Percentiles rank a stretch among this genome's conserved stretches.
Conservation (phyloP, 768 basidiomycete genomes). For the Russula brevipes region DNA sequence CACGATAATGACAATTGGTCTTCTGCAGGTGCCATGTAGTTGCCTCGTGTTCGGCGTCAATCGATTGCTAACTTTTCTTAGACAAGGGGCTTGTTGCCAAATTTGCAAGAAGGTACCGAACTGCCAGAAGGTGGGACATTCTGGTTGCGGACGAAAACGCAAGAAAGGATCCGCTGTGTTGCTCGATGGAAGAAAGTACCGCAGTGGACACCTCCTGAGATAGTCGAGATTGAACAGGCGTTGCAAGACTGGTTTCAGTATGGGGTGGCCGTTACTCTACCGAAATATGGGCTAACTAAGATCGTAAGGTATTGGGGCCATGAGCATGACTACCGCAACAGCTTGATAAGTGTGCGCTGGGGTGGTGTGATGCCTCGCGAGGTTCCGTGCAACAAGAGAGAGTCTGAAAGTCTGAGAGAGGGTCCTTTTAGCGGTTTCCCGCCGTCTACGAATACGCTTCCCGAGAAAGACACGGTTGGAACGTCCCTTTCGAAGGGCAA, state of each 20-base stretch:
- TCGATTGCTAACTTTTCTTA: constrained; percentile 27
- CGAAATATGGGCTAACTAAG: constrained; percentile 2
- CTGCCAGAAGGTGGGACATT: constrained; percentile 27
- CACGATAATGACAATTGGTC: constrained; percentile 54
- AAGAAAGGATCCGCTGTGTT: constrained; percentile 17
- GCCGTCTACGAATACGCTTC: background rate
- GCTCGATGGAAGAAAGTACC: constrained; percentile 14
- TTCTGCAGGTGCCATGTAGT: constrained; percentile 45
- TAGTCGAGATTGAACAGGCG: constrained; percentile 11
- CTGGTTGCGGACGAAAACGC: constrained; percentile 32
- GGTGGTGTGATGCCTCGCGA: constrained; percentile 37
- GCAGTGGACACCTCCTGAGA: constrained; percentile 10
- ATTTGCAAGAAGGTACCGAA: constrained; percentile 42
- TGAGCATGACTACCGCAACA: constrained; percentile 34
- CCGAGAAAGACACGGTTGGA: background rate
- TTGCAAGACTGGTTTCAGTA: constrained; percentile 15
- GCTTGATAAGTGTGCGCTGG: constrained; percentile 37
- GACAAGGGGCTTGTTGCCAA: constrained; percentile 45
- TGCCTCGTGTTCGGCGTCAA: background rate
- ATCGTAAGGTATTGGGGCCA: constrained; percentile 42
- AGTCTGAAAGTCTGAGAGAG: constrained; percentile 4
- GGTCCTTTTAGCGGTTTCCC: constrained; percentile 20
- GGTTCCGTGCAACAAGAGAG: constrained; percentile 5
- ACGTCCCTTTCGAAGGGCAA: background rate
- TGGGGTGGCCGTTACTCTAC: background rate